A percentile compares a stretch with the other conserved stretches of the same genome.
These are phyloP conservation scores for Naganishia albida DNA, from an alignment of 1,284 basidiomycete genomes.

Conservation along the genomic window DNA sequence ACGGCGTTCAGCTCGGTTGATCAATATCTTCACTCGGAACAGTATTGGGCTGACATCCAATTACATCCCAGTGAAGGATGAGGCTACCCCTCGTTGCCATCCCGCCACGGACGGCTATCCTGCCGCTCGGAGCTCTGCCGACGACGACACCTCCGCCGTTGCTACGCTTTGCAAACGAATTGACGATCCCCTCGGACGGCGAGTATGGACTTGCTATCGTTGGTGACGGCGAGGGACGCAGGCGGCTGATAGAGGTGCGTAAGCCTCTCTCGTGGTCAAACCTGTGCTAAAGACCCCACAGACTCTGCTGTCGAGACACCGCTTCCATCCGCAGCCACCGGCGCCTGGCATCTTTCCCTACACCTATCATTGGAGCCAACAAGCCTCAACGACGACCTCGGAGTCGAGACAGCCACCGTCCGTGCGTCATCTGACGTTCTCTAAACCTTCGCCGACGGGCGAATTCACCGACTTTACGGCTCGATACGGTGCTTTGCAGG, in stretches of 20 bases:
- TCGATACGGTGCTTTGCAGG: conserved; percentile 79
- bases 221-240: conserved; percentile 60
- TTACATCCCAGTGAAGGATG: neutral
- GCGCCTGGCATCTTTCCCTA: conserved; percentile 73
- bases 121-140: conserved; percentile 43
- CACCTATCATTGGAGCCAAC: conserved; percentile 39
- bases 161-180: conserved; percentile 47
- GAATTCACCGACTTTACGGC: conserved; percentile 91
- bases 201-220: conserved; percentile 73
- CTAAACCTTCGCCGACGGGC: conserved; percentile 64
- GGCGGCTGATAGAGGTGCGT: conserved; percentile 63
- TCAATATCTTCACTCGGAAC: neutral
- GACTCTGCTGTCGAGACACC: conserved; percentile 69
- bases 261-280: conserved; percentile 2
- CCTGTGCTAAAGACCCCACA: conserved; percentile 42
- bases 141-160: conserved; percentile 28
- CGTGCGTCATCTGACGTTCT: conserved; percentile 71
- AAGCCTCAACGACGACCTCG: conserved; percentile 26
- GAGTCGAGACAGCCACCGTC: conserved; percentile 56
- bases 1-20: conserved; percentile 13
- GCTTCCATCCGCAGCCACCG: conserved; percentile 63
- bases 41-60: neutral
- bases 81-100: conserved; percentile 44
- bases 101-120: conserved; percentile 41
- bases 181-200: conserved; percentile 61